A percentile compares a stretch with the other conserved stretches of the same genome.
phyloP scores from a whole-genome alignment of 345 rosid species.

The Trapa incisa region DNA sequence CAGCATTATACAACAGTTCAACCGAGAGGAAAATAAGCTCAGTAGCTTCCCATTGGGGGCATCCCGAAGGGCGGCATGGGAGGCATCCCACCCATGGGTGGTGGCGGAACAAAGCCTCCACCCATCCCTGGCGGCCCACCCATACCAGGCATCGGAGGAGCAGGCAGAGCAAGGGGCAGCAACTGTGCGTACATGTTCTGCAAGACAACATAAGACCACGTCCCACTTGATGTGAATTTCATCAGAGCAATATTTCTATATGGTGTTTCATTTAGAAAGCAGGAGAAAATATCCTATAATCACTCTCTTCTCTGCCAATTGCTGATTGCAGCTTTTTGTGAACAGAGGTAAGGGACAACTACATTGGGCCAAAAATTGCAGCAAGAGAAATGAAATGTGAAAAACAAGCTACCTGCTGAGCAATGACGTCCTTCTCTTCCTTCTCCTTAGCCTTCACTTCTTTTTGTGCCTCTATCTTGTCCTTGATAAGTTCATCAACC shows the following conservation, averaged over 20 bases:
- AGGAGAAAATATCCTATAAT: no score
- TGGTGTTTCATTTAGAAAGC: no score
- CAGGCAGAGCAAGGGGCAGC: constrained; percentile 78
- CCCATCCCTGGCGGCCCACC: constrained; percentile 26
- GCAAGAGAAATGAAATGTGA: not conserved
- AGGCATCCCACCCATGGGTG: constrained; percentile 30
- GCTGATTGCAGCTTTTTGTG: no score
- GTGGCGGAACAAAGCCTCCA: constrained; percentile 15
- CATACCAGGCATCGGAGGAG: constrained; percentile 91
- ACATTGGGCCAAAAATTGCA: not conserved
- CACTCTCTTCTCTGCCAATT: no score
- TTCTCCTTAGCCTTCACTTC: constrained; percentile 62
- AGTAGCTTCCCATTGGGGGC: constrained; percentile 59
- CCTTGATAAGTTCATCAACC: constrained; percentile 77
- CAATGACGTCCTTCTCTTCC: constrained; percentile 73
- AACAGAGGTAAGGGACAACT: no score
- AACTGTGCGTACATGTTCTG: constrained; percentile 94
- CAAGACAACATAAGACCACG: not conserved
- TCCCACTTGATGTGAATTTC: no score
- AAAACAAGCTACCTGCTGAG: constrained; percentile 58
- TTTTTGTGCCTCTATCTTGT: constrained; percentile 54
- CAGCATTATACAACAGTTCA: constrained; percentile 3
- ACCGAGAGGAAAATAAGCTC: constrained; percentile 1
- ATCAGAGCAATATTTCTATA: no score
- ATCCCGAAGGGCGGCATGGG: constrained; percentile 68